Conservation (phyloP, 352 stramenopile genomes). For the Phytophthora litchii region DNA sequence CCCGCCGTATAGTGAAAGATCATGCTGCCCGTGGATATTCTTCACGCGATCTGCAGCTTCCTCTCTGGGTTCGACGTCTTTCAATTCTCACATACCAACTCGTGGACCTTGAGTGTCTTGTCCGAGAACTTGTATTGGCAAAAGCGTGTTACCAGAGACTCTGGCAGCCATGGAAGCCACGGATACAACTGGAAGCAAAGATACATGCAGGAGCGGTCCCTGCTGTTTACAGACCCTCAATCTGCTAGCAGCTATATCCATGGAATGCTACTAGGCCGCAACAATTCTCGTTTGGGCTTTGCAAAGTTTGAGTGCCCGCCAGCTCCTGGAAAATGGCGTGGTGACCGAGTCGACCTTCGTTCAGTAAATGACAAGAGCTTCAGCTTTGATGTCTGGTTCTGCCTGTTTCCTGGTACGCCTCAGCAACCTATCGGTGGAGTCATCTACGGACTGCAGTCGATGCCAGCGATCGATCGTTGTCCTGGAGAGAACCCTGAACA, state of each 20-base stretch:
- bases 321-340: slow-evolving; percentile 14
- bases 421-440: slow-evolving; percentile 18
- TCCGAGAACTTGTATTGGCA: slow-evolving; percentile 25
- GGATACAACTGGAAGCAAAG: slow-evolving; percentile 2
- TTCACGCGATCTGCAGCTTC: slow-evolving; percentile 16
- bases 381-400: slow-evolving; percentile 38
- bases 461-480: neutral
- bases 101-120: slow-evolving; percentile 18
- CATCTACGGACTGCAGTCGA: slow-evolving; percentile 23
- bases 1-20: neutral
- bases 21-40: slow-evolving; percentile 15
- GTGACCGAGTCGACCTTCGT: slow-evolving; percentile 1
- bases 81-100: slow-evolving; percentile 19
- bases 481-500: slow-evolving; percentile 4
- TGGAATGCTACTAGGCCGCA: slow-evolving; percentile 14
- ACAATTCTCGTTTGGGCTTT: slow-evolving; percentile 8
- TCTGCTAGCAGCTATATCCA: slow-evolving; percentile 15
- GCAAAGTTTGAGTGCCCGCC: slow-evolving; percentile 12
- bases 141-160: neutral
- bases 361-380: slow-evolving; percentile 3
- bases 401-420: slow-evolving; percentile 15
- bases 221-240: slow-evolving; percentile 14
- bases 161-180: neutral
- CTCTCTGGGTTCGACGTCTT: slow-evolving; percentile 25
- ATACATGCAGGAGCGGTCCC: slow-evolving; percentile 11